Conservation (phyloP, 768 basidiomycete genomes). For the Lactarius pseudohatsudake region DNA sequence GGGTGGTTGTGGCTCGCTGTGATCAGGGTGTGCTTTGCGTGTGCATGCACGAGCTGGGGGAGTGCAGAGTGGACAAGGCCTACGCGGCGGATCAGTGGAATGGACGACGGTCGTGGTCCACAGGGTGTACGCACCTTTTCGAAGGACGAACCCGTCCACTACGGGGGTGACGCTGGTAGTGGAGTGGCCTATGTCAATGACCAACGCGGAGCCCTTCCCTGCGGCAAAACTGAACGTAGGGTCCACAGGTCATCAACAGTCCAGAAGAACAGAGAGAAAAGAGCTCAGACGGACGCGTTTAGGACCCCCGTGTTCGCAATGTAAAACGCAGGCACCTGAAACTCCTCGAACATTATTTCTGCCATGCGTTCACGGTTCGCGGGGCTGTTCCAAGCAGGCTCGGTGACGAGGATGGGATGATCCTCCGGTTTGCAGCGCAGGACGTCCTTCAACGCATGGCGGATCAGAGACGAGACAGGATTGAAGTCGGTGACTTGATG, state of each 20-base stretch:
- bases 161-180: conserved; percentile 92
- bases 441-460: conserved; percentile 71
- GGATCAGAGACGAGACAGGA: conserved; percentile 67
- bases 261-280: background rate
- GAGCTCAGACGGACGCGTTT: conserved; percentile 60
- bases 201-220: conserved; percentile 95
- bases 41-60: conserved; percentile 77
- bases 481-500: conserved; percentile 70
- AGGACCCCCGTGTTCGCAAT: conserved; percentile 93
- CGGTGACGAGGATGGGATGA: conserved; percentile 91
- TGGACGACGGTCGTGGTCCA: background rate
- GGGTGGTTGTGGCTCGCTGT: conserved; percentile 49
- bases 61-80: conserved; percentile 76
- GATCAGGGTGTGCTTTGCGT: conserved; percentile 67
- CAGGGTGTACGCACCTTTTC: conserved; percentile 66
- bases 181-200: conserved; percentile 90
- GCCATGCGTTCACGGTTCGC: conserved; percentile 94
- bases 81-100: conserved; percentile 35
- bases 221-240: conserved; percentile 74
- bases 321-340: conserved; percentile 92
- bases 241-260: background rate
- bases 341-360: conserved; percentile 97
- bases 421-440: conserved; percentile 78
- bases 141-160: conserved; percentile 94
- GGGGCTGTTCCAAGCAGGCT: conserved; percentile 94